These are phyloP conservation scores for Penicillium sp. DNA, from an alignment of 2,329 filamentous ascomycete species.

Conservation along the genomic window DNA sequence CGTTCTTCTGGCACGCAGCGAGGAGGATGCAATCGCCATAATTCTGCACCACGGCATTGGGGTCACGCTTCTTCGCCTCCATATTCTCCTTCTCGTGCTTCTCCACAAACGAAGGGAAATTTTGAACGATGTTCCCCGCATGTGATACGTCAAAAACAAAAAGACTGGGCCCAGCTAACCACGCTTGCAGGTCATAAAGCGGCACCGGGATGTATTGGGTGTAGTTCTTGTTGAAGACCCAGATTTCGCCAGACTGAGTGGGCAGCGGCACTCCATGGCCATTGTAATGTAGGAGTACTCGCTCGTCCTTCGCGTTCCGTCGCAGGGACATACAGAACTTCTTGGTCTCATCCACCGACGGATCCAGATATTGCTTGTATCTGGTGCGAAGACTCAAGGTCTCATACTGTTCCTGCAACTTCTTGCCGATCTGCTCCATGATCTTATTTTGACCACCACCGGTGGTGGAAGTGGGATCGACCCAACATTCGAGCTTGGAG, in stretches of 20 bases:
- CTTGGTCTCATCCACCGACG: constrained; percentile 95
- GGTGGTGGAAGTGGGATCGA: constrained; percentile 80
- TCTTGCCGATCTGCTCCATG: constrained; percentile 92
- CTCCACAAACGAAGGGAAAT: constrained; percentile 91
- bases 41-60: constrained; percentile 61
- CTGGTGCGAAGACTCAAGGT: constrained; percentile 92
- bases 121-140: constrained; percentile 90
- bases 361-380: constrained; percentile 96
- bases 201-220: constrained; percentile 98
- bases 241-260: constrained; percentile 93
- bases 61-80: constrained; percentile 73
- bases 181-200: constrained; percentile 90
- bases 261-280: constrained; percentile 96
- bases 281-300: constrained; percentile 98
- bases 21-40: constrained; percentile 90
- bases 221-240: constrained; percentile 99
- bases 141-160: constrained; percentile 99
- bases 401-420: constrained; percentile 94
- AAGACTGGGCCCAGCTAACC: constrained; percentile 92
- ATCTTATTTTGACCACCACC: constrained; percentile 75
- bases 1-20: constrained; percentile 85
- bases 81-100: constrained; percentile 91
- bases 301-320: constrained; percentile 91
- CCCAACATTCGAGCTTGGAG: constrained; percentile 94
- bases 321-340: constrained; percentile 91